Evolutionary conservation across 78 protist genomes (phyloP).

Genomic region (Dictyostelium discoideum): dicty_2.7 NC_007091.3:2510001-2510500

Average conservation of each 20-base stretch:
- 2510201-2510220: conserved; percentile 14
- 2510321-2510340: background rate
- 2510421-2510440: background rate
- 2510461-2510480: background rate
- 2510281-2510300: background rate
- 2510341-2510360: background rate
- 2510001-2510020: no score
- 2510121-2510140: background rate
- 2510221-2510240: conserved; percentile 19
- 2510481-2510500: background rate
- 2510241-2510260: background rate
- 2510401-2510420: background rate
- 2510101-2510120: background rate
- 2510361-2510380: background rate
- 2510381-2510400: background rate
- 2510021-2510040: no score
- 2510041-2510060: no score
- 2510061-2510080: background rate
- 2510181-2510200: background rate
- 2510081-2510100: background rate
- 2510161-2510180: background rate
- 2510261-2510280: background rate
- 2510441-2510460: background rate
- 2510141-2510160: background rate
- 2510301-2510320: background rate